phyloP scores from a whole-genome alignment of 148 eudicot genomes.

The Cornus suecica region DNA sequence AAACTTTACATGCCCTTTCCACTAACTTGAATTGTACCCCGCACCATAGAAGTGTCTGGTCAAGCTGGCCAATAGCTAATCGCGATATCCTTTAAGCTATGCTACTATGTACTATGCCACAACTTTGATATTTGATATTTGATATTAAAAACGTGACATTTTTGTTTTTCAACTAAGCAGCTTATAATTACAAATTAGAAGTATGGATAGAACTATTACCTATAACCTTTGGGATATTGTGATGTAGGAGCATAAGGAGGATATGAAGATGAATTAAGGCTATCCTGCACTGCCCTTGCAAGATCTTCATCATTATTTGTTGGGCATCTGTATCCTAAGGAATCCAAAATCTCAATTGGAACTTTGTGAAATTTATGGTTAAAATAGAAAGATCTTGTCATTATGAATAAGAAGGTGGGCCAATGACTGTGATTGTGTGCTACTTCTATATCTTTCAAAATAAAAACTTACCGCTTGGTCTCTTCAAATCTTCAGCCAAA shows the following conservation, averaged over 20 bases:
- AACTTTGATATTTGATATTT: background rate
- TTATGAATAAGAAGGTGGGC: background rate
- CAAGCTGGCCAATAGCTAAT: background rate
- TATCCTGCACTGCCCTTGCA: constrained; percentile 47
- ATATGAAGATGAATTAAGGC: constrained; percentile 49
- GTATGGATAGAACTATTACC: constrained; percentile 34
- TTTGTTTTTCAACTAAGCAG: background rate
- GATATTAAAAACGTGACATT: background rate
- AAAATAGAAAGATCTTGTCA: background rate
- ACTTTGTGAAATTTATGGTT: background rate
- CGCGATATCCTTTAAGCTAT: background rate
- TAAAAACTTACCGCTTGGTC: constrained; percentile 54
- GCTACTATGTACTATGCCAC: background rate
- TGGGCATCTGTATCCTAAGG: constrained; percentile 48
- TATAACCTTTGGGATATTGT: constrained; percentile 48
- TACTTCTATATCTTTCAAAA: background rate
- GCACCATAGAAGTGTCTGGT: background rate
- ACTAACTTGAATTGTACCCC: background rate
- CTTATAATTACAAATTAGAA: background rate
- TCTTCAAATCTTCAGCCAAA: constrained; percentile 61
- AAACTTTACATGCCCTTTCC: background rate
- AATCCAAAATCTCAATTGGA: background rate
- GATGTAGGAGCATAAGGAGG: constrained; percentile 61
- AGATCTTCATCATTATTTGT: constrained; percentile 48
- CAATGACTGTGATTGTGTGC: background rate